These are phyloP conservation scores for Salix brachista DNA, from an alignment of 345 rosid genomes.

Conservation along the genomic window DNA sequence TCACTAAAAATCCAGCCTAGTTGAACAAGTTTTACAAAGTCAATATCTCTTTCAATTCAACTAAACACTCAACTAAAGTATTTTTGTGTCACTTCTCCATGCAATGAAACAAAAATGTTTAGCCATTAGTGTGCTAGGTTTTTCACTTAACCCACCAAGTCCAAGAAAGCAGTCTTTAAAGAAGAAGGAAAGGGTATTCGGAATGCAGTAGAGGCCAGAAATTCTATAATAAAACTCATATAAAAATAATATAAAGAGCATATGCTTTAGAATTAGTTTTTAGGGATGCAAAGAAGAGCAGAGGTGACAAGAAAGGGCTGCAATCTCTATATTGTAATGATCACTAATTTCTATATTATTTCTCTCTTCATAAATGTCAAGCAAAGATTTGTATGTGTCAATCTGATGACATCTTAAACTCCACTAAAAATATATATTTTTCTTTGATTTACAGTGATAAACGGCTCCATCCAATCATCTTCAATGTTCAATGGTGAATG, in stretches of 20 bases:
- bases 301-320: not conserved
- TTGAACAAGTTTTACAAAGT: too few species aligned
- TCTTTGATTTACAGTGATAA: not conserved
- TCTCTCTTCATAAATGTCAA: not conserved
- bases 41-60: too few species aligned
- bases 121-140: not conserved
- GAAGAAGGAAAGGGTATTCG: not conserved
- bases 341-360: not conserved
- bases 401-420: not conserved
- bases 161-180: not conserved
- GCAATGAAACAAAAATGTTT: not conserved
- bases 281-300: not conserved
- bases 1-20: too few species aligned
- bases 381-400: not conserved
- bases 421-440: not conserved
- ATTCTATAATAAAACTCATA: too few species aligned
- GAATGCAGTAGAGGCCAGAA: too few species aligned
- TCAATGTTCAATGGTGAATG: not conserved
- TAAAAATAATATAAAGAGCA: too few species aligned
- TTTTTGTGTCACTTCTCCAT: not conserved
- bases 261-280: too few species aligned
- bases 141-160: not conserved
- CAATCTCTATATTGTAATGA: not conserved
- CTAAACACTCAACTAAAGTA: too few species aligned
- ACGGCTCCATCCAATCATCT: not conserved